These are phyloP conservation scores for Erythrobasidium yunnanense DNA, from an alignment of 768 basidiomycete species.

Conservation along the genomic window DNA sequence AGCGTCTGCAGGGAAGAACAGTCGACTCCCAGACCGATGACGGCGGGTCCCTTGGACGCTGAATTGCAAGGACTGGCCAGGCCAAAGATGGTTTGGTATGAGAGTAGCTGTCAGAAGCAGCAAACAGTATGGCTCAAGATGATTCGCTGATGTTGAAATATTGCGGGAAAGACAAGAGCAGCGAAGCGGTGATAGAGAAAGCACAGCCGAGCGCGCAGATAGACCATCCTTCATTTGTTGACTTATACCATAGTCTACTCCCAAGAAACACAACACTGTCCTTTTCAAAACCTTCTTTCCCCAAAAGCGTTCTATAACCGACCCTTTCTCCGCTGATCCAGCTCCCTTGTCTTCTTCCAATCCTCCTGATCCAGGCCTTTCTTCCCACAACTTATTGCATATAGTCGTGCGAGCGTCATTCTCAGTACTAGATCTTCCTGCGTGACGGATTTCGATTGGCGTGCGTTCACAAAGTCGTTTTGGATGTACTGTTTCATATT, in stretches of 20 bases:
- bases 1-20: not conserved
- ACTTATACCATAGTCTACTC: too few species aligned
- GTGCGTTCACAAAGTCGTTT: slow-evolving; percentile 34
- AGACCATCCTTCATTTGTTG: too few species aligned
- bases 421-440: slow-evolving; percentile 38
- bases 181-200: not conserved
- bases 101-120: too few species aligned
- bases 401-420: slow-evolving; percentile 37
- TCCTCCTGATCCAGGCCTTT: slow-evolving; percentile 25
- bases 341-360: slow-evolving; percentile 33
- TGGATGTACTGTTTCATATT: slow-evolving; percentile 38
- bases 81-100: too few species aligned
- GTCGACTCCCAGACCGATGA: not conserved
- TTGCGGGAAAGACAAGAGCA: too few species aligned
- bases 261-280: not conserved
- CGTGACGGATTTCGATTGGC: slow-evolving; percentile 33
- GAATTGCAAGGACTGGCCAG: too few species aligned
- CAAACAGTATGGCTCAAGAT: too few species aligned
- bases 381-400: slow-evolving; percentile 34
- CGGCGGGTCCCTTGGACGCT: too few species aligned
- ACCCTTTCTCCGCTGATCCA: slow-evolving; percentile 35
- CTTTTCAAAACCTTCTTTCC: not conserved
- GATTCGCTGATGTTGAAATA: too few species aligned
- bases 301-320: not conserved
- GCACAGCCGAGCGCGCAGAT: not conserved